Evolutionary conservation across 306 rosid genomes (phyloP).

Genomic region (Vicia faba): DNA sequence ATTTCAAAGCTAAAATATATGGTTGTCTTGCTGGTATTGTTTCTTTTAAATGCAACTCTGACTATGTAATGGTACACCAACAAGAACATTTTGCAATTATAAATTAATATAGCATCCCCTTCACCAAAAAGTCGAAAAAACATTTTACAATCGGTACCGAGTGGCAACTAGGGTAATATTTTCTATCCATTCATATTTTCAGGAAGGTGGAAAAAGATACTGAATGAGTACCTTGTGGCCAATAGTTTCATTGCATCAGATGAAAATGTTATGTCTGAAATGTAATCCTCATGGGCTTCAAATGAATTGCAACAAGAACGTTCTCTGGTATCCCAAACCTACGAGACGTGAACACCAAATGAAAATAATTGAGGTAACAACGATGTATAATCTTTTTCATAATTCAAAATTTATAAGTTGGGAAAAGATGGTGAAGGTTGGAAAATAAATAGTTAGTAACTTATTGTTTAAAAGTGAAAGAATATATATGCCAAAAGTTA

Average conservation of each 20-base stretch:
- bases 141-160: slow-evolving; percentile 12
- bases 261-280: slow-evolving; percentile 80
- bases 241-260: slow-evolving; percentile 78
- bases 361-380: slow-evolving; percentile 25
- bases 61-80: not conserved
- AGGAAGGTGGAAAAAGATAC: slow-evolving; percentile 17
- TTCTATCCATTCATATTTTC: slow-evolving; percentile 2
- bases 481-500: not conserved
- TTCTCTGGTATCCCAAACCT: slow-evolving; percentile 94
- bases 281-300: slow-evolving; percentile 69
- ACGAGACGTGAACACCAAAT: slow-evolving; percentile 14
- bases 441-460: slow-evolving; percentile 8
- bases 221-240: slow-evolving; percentile 69
- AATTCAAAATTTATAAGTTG: not conserved
- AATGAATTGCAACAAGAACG: slow-evolving; percentile 78
- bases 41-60: not conserved
- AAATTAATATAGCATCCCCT: not conserved
- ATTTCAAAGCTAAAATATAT: not conserved
- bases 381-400: slow-evolving; percentile 1
- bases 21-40: not conserved
- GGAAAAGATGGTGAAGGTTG: slow-evolving; percentile 3
- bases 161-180: not conserved
- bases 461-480: slow-evolving; percentile 4
- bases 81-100: not conserved
- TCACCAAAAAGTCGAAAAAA: slow-evolving; percentile 14